Percentiles rank a stretch among this genome's conserved stretches.
Conservation (phyloP, 305 asterid species). For the Fraxinus nigra region DNA sequence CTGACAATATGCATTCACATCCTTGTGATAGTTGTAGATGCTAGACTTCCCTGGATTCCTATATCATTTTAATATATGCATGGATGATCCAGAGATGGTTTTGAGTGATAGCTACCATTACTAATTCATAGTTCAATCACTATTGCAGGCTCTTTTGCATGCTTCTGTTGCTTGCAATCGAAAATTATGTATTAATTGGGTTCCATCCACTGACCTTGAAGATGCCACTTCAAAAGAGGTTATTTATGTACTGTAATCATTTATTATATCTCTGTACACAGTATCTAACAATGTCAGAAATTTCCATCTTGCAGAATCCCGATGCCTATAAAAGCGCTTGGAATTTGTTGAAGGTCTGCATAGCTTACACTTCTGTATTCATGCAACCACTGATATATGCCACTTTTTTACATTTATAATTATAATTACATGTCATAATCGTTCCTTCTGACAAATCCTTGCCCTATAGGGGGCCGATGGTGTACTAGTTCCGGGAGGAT, state of each 20-base stretch:
- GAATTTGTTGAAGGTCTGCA: slow-evolving; percentile 74
- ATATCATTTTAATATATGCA: neutral
- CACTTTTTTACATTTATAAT: neutral
- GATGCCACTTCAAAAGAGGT: slow-evolving; percentile 71
- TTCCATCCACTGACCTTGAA: slow-evolving; percentile 91
- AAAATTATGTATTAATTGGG: slow-evolving; percentile 78
- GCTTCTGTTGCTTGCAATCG: slow-evolving; percentile 77
- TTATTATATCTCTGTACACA: slow-evolving; percentile 16
- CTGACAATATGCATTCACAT: neutral
- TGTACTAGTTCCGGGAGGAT: slow-evolving; percentile 93
- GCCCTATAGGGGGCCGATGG: slow-evolving; percentile 74
- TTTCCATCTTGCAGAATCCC: slow-evolving; percentile 56
- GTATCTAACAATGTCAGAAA: slow-evolving; percentile 27
- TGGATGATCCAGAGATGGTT: neutral
- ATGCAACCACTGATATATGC: neutral
- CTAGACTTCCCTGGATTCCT: neutral
- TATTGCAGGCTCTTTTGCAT: slow-evolving; percentile 91
- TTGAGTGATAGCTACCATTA: neutral
- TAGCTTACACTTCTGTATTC: slow-evolving; percentile 5
- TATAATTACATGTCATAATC: slow-evolving; percentile 1
- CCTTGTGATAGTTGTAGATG: neutral
- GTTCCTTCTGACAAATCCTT: slow-evolving; percentile 22
- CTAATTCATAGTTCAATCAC: neutral
- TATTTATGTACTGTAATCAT: slow-evolving; percentile 16
- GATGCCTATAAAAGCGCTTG: slow-evolving; percentile 68